Evolutionary conservation across 176 grass and related monocot genomes (phyloP), one percentile per base, ranked within the genome.

Genomic region (Avena atlantica): DNA sequence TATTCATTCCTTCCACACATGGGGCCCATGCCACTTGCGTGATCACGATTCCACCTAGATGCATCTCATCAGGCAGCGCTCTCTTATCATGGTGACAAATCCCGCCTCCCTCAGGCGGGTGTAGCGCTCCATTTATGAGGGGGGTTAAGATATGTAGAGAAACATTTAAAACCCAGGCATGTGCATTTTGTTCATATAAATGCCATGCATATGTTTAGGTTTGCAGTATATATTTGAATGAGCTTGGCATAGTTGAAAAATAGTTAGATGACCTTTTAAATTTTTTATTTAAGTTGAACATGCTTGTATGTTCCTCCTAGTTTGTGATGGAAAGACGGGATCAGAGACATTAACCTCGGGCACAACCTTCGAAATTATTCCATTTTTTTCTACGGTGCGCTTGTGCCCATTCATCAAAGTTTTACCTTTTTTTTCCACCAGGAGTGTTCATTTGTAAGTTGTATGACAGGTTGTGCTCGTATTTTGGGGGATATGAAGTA

Each of bases 391-490:
- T 42, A 42, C 6, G 40, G 40, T 6, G 6, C 40, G 40, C 40
- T 0, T 42, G 6, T 42, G 40, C 24, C 63, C 25, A 29, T 66
- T 14, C 10, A 6, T 31, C 25, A 31, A 66, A 27, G 63, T 66
- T 66, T 13, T 31, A 29, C 12, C 37, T 7, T 2, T 61, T 29
- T 13, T 86, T 70, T 72, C 31, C 29, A 16, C 61, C 42, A 29
- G 44, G 52, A 86, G 27, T 72, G 2, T 69, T 50, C 36, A 87
- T 48, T 83, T 56, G 69, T 64, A 72, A 87, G 31, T 12, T 71
- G 64, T 24, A 29, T 78, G n/a, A 71, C 89, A 90, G 89, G 52
- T 2, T 0, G 12, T 0, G 79, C 16, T 29, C 70, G 6, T 10
- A 0, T 79, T 0, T 0, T 0, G 0, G 89, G 73, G 52, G 52